A percentile compares a stretch with the other conserved stretches of the same genome.
These are phyloP conservation scores for Diaporthe humulicola DNA, from an alignment of 2,329 filamentous ascomycete species.

Conservation along the genomic window DNA sequence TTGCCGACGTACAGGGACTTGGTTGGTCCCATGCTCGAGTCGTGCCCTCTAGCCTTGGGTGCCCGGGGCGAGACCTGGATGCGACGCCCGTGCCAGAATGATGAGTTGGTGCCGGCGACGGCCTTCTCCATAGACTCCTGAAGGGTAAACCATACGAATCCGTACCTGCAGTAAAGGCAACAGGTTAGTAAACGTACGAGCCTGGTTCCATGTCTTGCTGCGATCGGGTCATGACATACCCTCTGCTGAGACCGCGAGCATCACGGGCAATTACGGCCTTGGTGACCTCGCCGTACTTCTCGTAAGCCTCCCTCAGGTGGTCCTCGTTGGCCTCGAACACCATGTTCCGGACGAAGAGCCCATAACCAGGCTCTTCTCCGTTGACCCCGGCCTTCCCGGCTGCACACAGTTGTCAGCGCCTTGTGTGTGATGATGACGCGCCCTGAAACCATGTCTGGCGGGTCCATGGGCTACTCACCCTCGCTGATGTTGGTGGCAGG, in stretches of 20 bases:
- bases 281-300: conserved; percentile 48
- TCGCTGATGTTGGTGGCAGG: conserved; percentile 33
- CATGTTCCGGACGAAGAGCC: conserved; percentile 52
- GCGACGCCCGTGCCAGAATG: conserved; percentile 55
- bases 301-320: conserved; percentile 50
- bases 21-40: conserved; percentile 42
- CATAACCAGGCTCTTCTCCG: conserved; percentile 42
- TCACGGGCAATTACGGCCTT: conserved; percentile 48
- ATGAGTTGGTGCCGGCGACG: conserved; percentile 47
- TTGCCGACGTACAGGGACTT: conserved; percentile 82
- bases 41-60: neutral
- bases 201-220: neutral
- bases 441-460: neutral
- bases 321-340: conserved; percentile 53
- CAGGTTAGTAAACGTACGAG: conserved; percentile 35
- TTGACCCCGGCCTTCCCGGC: neutral
- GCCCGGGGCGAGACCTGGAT: conserved; percentile 46
- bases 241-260: conserved; percentile 52
- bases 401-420: conserved; percentile 13
- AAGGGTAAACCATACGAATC: conserved; percentile 49
- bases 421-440: neutral
- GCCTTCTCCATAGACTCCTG: conserved; percentile 45
- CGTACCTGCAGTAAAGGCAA: conserved; percentile 45
- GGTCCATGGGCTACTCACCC: conserved; percentile 30
- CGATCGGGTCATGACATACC: conserved; percentile 43